These are phyloP conservation scores for Fraxinus quadrangulata DNA, from an alignment of 257 asterid species.

Conservation along the genomic window DNA sequence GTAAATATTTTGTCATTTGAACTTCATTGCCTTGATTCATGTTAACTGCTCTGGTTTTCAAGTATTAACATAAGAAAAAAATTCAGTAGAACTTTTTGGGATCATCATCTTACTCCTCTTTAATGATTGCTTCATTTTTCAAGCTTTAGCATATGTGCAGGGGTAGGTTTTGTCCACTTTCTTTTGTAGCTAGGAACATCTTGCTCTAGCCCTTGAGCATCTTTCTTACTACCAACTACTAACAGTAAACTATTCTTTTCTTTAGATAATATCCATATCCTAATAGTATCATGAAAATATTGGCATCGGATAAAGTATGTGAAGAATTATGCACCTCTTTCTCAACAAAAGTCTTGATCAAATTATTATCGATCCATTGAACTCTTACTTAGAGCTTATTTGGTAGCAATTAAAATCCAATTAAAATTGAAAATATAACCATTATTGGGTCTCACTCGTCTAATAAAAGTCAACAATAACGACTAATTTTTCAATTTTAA, in stretches of 20 bases:
- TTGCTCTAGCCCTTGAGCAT: background rate
- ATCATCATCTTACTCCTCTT: background rate
- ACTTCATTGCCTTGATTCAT: background rate
- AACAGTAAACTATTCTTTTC: too few species aligned
- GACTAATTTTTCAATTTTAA: too few species aligned
- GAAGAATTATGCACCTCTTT: background rate
- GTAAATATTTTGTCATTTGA: background rate
- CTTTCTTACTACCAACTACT: too few species aligned
- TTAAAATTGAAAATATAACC: too few species aligned
- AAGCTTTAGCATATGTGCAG: background rate
- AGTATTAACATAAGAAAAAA: background rate
- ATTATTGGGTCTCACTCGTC: too few species aligned
- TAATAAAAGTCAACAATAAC: too few species aligned
- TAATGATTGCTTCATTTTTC: slow-evolving; percentile 10
- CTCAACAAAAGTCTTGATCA: too few species aligned
- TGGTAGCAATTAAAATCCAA: too few species aligned
- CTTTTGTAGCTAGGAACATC: background rate
- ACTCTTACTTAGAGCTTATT: background rate
- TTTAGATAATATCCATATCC: background rate
- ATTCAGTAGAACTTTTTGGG: background rate
- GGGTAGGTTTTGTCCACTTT: background rate
- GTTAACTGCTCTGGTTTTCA: background rate
- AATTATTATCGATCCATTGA: background rate
- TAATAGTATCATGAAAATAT: background rate
- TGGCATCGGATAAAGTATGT: background rate